Percentiles rank a stretch among this genome's conserved stretches.
These are phyloP conservation scores for Xylaria sp. DNA, from an alignment of 2,329 filamentous ascomycete genomes.

Conservation along the genomic window DNA sequence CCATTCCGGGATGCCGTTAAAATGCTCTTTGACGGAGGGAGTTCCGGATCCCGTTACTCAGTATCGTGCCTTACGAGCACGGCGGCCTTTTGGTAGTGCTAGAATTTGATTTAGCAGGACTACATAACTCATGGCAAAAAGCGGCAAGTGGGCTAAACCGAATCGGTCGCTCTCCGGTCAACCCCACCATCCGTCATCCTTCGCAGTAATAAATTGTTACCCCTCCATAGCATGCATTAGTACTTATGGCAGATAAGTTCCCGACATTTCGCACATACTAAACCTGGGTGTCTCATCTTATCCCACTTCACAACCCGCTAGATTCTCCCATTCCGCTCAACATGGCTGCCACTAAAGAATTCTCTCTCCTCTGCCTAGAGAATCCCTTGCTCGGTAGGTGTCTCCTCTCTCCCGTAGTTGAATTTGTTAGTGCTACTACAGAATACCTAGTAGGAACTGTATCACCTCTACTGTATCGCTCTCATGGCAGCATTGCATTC, in stretches of 20 bases:
- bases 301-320: neutral
- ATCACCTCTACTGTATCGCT: constrained; percentile 5
- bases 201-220: neutral
- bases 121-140: neutral
- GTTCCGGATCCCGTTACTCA: too few relatives aligned
- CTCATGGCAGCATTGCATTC: neutral
- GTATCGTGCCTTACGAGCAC: too few relatives aligned
- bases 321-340: constrained; percentile 42
- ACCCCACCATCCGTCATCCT: neutral
- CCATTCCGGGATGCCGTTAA: too few relatives aligned
- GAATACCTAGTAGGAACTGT: neutral
- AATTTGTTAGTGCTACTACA: too few relatives aligned
- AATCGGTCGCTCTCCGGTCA: neutral
- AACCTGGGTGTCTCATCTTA: constrained; percentile 24
- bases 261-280: constrained; percentile 28
- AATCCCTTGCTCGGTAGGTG: constrained; percentile 92
- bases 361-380: constrained; percentile 91
- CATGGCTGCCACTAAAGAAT: constrained; percentile 84
- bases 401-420: constrained; percentile 41
- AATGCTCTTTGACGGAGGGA: too few relatives aligned
- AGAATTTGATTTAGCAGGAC: constrained; percentile 6
- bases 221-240: neutral
- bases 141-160: neutral
- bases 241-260: constrained; percentile 45
- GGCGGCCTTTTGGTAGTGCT: too few relatives aligned